Evolutionary conservation across 2,329 filamentous ascomycete genomes (phyloP), one percentile per base, ranked within the genome.

Genomic region (Aplosporella prunicola): DNA sequence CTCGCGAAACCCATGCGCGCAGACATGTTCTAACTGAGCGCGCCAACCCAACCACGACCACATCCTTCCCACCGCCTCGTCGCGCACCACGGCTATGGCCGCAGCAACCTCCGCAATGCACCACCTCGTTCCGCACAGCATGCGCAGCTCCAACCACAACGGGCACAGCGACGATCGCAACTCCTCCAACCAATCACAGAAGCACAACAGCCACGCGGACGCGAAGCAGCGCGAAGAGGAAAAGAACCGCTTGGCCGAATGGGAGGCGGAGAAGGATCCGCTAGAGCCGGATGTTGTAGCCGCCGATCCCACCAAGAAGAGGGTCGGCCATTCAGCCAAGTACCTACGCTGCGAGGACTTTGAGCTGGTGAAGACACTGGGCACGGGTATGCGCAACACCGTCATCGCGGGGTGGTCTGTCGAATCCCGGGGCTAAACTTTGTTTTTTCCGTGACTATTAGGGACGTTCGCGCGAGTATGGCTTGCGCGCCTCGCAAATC

Each of bases 391-490:
- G 22, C 14, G 39, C 23, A 36, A 32, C 20, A 28, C 39, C 29
- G 18, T n/a, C n/a, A n/a, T n/a, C n/a, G n/a, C n/a, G n/a, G n/a
- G n/a, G n/a, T n/a, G n/a, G n/a, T n/a, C n/a, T n/a, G n/a, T n/a
- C n/a, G n/a, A n/a, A n/a, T 38, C 13, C 16, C 7, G 13, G 35
- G 8, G 6, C 37, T 39, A 39, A 39, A 31, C 37, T 20, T 39
- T 16, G 37, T 34, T 30, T 31, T 25, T 34, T 29, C n/a, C n/a
- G n/a, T n/a, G n/a, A n/a, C n/a, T 39, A 10, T 18, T 55, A 79
- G 80, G 82, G 45, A 87, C 82, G 9, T 91, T 91, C 65, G 84
- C 84, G 47, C 72, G 84, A 46, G 84, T 91, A 30, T 87, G 81
- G 67, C 74, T 89, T 43, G 82, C 84, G 35, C 76, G 76, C 42